Base-by-base conservation (phyloP, 495 filamentous ascomycete genomes). In the Annulohypoxylon stygium region DNA sequence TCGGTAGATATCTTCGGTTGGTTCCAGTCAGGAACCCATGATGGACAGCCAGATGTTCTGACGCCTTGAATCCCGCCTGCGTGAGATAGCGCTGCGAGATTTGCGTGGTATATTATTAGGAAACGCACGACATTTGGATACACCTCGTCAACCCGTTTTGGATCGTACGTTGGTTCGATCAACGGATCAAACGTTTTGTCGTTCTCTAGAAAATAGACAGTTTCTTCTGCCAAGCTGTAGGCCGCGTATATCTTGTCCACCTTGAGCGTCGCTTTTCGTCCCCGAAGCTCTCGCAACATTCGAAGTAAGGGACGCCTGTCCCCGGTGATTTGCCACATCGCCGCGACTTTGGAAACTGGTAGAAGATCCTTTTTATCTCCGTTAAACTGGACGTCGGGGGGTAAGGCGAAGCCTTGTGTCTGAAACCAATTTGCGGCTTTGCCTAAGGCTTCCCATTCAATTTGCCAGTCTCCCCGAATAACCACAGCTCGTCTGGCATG, bases 21-120 rank as follows among this genome's bases (percentile, higher is more conserved):
- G n/a, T 64, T 72, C 69, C 69, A 72, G 41, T 72, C 69, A 9
- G 69, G 63, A 33, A 65, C 69, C 69, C 69, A 72, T 1, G 69
- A 72, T 30, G 69, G 57, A 20, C 59, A 67, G 14, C 37, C 45
- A 41, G 62, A 61, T 23, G 64, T 62, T 67, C 26, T 67, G 18
- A 67, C 8, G 0, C 58, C 69, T 63, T 72, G 63, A 14, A 67
- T 62, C n/a, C 69, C 69, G 12, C 61, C 63, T 5, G 69, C 69
- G 25, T 72, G 69, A 36, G 69, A 72, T 34, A 72, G 30, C 12
- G 50, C 63, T 26, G 63, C 58, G 20, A 72, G 69, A 58, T 67
- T 36, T 6, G 63, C 69, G 37, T 72, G 54, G 4, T 72, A 51
- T 62, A 72, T 72, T 10, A 72, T 39, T 33, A 72, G 63, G 26